Base-by-base conservation (phyloP, 163 green algal genomes). In the Volvox carteri region DNA sequence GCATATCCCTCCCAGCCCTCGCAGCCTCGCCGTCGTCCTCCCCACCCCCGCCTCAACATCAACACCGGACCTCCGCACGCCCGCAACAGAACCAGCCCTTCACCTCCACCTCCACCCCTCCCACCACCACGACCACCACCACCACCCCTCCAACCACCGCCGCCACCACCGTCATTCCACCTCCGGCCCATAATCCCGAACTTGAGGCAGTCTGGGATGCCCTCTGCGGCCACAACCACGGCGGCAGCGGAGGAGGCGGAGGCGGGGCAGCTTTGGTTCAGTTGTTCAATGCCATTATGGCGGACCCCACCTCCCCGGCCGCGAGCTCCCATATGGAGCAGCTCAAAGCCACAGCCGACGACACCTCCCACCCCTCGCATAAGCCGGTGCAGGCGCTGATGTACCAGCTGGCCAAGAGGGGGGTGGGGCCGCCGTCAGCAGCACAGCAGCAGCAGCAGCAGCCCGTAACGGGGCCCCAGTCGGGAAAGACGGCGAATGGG, bases 401-500 rank as follows among this genome's bases (percentile, higher is more conserved):
- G 62, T 35, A 86, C 79, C 62, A 86, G 62, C 79, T 86, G 18
- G 79, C 62, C 0, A 86, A 78, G 60, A 42, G 28, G 2, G 79
- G 62, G 2, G 73, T 86, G 4, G 79, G n/a, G 62, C 79, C 18
- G 62, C 62, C 79, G 33, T 1, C 33, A 39, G 16, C 70, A 21
- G 37, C 37, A 12, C 48, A 50, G 48, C 11, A 35, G 18, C 23
- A 30, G 75, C 11, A 14, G 48, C 72, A 6, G 41, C 41, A 35
- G 62, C 62, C 14, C 9, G 56, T 5, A 5, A 5, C 56, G 56
- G 56, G 56, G 56, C 56, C 19, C 19, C 19, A 23, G 56, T 19
- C 19, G 65, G 30, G 30, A 48, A 75, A 35, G 30, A n/a, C n/a
- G n/a, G n/a, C 23, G 30, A 46, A 48, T 75, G 65, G 65, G 65